Evolutionary conservation across 2,329 filamentous ascomycete species (phyloP).

Genomic region (Trichoderma afroharzianum): DNA sequence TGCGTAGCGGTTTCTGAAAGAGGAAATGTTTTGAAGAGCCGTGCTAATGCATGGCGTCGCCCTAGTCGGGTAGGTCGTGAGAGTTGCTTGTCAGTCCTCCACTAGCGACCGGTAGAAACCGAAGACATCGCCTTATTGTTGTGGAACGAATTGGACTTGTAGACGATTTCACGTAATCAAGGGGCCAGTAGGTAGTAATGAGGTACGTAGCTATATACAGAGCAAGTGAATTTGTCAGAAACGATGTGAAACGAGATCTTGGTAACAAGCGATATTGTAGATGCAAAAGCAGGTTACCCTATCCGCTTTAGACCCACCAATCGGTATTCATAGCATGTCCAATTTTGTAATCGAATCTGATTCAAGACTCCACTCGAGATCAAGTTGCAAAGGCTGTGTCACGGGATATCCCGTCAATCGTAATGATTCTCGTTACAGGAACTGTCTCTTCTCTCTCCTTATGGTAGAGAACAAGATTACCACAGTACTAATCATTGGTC

Average conservation of each 20-base stretch:
- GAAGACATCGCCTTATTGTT: background rate
- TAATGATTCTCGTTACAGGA: too few species aligned
- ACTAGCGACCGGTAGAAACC: background rate
- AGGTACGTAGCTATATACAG: background rate
- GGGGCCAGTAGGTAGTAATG: background rate
- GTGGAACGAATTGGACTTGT: background rate
- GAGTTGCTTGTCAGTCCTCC: background rate
- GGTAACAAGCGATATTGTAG: too few species aligned
- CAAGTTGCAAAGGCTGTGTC: background rate
- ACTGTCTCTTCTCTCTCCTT: background rate
- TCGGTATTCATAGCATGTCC: background rate
- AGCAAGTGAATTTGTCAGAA: background rate
- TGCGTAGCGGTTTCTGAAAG: background rate
- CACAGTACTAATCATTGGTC: background rate
- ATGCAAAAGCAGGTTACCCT: background rate
- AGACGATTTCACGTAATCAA: background rate
- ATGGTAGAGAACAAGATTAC: background rate
- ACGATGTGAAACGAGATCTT: background rate
- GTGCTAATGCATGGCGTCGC: background rate
- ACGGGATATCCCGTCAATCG: background rate
- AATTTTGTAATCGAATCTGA: background rate
- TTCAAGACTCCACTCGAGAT: background rate
- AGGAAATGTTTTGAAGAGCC: background rate
- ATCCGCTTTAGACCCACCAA: background rate
- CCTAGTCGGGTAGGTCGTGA: background rate